These are phyloP conservation scores for Blastobotrys raffinosifermentans DNA, from an alignment of 1,139 yeast genomes.

Conservation along the genomic window DNA sequence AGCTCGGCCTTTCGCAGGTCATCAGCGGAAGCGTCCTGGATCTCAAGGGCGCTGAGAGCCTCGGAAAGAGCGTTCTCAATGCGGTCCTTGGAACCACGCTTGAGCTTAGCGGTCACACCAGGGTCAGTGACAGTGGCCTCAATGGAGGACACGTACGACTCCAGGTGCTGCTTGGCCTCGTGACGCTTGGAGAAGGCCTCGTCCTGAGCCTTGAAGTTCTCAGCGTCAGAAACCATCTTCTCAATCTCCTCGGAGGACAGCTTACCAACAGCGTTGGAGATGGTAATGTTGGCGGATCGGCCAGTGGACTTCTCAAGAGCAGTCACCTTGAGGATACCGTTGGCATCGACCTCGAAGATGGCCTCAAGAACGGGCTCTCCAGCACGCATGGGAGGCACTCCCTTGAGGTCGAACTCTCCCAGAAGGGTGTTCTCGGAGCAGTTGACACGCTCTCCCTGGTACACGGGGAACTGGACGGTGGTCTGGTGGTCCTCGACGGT, in stretches of 20 bases:
- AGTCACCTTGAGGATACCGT: slow-evolving; percentile 99
- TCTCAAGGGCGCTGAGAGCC: slow-evolving; percentile 96
- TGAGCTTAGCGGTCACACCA: slow-evolving; percentile 94
- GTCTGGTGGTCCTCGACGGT: slow-evolving; percentile 99
- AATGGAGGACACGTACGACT: slow-evolving; percentile 96
- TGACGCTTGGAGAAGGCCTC: slow-evolving; percentile 99
- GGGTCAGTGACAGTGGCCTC: slow-evolving; percentile 98
- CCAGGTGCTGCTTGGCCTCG: slow-evolving; percentile 99
- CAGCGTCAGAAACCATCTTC: slow-evolving; percentile 98
- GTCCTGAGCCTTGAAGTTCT: slow-evolving; percentile 97
- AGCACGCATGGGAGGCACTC: slow-evolving; percentile 98
- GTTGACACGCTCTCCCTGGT: slow-evolving; percentile 99
- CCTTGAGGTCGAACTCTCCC: slow-evolving; percentile 99
- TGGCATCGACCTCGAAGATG: slow-evolving; percentile 98
- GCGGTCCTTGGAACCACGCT: slow-evolving; percentile 97
- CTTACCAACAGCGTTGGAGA: slow-evolving; percentile 99
- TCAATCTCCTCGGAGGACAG: slow-evolving; percentile 96
- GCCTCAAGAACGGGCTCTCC: slow-evolving; percentile 99
- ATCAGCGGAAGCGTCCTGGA: slow-evolving; percentile 94
- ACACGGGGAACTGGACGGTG: slow-evolving; percentile 98
- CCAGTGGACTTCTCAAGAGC: slow-evolving; percentile 99
- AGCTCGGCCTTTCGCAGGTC: slow-evolving; percentile 99
- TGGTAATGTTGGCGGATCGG: slow-evolving; percentile 98
- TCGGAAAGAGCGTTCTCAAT: slow-evolving; percentile 98
- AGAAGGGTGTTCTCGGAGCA: slow-evolving; percentile 98